Evolutionary conservation across 805 yeast species (phyloP), one percentile per base, ranked within the genome.

Genomic region (Candida nemodendra): DNA sequence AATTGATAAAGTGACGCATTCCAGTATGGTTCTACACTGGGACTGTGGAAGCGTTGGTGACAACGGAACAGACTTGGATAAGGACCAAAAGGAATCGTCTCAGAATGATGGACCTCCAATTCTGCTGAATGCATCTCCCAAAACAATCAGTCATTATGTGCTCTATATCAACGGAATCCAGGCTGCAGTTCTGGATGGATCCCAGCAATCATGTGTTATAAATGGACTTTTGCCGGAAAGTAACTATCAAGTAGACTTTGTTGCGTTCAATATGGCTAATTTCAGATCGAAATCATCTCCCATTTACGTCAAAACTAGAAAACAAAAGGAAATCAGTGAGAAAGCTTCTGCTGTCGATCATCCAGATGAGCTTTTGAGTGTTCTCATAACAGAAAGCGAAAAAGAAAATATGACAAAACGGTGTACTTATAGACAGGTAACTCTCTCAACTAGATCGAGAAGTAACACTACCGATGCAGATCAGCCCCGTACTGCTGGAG

Each of bases 11-110:
- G 70, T 79, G 32, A 67, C 74, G 5, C 57, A 62, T 24, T 51
- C 60, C 7, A 59, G 73, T 18, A 71, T 76, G 26, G 68, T 67
- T 18, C 41, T 79, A 22, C 84, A 77, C 50, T 79, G 85, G 83
- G 80, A 74, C 27, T 38, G 41, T 29, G 49, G 39, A 5, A 25
- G 31, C 8, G 23, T 24, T n/a, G 22, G 22, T 21, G 44, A 30
- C 6, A 22, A 24, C 18, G 21, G 23, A 17, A 28, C 36, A 13
- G 47, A 37, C 15, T 9, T 25, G 13, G 50, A 46, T 9, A 42
- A 39, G 18, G 40, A 33, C 7, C 32, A 32, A 29, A 30, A 27
- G 12, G 29, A 24, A 5, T 27, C 19, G 14, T n/a, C 41, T 6
- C 15, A 8, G 7, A n/a, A 33, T 2, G 57, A 48, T 27, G 56